Conservation (phyloP, 2,329 filamentous ascomycete species). For the Colletotrichum endophyticum region DNA sequence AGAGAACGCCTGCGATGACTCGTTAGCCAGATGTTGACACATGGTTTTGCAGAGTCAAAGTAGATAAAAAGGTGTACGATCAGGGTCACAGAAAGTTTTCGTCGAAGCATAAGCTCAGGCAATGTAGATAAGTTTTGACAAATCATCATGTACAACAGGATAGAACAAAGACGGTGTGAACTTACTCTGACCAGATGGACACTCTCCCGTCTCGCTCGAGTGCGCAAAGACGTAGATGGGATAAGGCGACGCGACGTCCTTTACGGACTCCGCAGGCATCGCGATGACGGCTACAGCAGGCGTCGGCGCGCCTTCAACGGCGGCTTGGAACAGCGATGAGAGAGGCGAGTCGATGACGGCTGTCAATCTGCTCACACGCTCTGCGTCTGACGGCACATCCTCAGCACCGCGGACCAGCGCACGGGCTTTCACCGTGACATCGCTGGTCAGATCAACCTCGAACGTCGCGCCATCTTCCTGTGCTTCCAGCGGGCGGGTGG, state of each 20-base stretch:
- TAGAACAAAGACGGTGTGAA: slow-evolving; percentile 31
- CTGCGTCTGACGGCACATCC: slow-evolving; percentile 25
- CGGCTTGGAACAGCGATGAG: slow-evolving; percentile 68
- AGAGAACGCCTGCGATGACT: slow-evolving; percentile 30
- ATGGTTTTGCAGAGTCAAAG: neutral
- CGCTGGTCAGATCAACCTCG: slow-evolving; percentile 60
- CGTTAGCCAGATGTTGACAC: slow-evolving; percentile 29
- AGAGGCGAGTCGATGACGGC: slow-evolving; percentile 73
- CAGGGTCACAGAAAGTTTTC: slow-evolving; percentile 84
- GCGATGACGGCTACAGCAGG: slow-evolving; percentile 77
- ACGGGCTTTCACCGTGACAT: slow-evolving; percentile 59
- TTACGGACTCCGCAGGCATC: slow-evolving; percentile 61
- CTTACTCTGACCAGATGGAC: slow-evolving; percentile 89
- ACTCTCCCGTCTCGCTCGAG: slow-evolving; percentile 92
- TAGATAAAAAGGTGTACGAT: slow-evolving; percentile 53
- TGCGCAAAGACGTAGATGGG: slow-evolving; percentile 73
- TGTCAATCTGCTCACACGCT: slow-evolving; percentile 64
- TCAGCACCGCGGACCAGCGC: slow-evolving; percentile 54
- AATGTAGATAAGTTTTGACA: slow-evolving; percentile 99
- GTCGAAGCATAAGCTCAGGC: slow-evolving; percentile 88
- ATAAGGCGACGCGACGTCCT: slow-evolving; percentile 36
- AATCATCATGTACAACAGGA: slow-evolving; percentile 77
- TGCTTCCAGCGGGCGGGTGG: slow-evolving; percentile 25
- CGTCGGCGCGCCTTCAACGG: slow-evolving; percentile 75
- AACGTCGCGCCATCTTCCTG: slow-evolving; percentile 31